Percentiles rank a stretch among this genome's conserved stretches.
These are phyloP conservation scores for Chlorella vulgaris DNA, from an alignment of 139 green algal species.

Conservation along the genomic window DNA sequence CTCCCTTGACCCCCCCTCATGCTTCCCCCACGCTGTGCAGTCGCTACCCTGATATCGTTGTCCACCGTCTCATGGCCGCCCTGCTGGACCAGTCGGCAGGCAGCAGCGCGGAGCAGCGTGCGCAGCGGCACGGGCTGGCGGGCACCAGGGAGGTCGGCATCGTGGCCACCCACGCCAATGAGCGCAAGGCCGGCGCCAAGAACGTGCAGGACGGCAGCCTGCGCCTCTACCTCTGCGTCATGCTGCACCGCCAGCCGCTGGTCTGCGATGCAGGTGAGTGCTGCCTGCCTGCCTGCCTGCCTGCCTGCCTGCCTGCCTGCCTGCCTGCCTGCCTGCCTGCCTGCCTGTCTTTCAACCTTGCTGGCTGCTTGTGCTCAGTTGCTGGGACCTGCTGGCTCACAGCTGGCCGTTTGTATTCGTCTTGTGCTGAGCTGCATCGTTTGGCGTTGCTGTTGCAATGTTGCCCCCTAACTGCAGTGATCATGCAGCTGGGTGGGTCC, in stretches of 20 bases:
- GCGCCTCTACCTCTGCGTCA: conserved; percentile 78
- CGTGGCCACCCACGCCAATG: conserved; percentile 83
- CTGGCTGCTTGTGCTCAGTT: no score
- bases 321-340: background rate
- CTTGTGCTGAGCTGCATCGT: background rate
- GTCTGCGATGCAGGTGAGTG: conserved; percentile 47
- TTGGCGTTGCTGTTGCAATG: background rate
- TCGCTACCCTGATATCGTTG: conserved; percentile 91
- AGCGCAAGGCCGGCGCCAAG: conserved; percentile 72
- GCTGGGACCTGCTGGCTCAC: no score
- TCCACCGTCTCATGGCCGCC: conserved; percentile 84
- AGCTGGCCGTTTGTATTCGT: no score
- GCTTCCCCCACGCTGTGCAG: background rate
- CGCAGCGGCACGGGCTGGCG: background rate
- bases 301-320: background rate
- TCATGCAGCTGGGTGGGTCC: conserved; percentile 68
- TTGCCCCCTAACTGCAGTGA: conserved; percentile 35
- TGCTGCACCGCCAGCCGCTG: conserved; percentile 64
- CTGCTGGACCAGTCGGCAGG: conserved; percentile 63
- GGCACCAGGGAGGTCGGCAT: conserved; percentile 27
- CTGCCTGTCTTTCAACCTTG: background rate
- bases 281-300: background rate
- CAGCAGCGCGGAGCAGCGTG: conserved; percentile 7
- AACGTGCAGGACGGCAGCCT: conserved; percentile 71
- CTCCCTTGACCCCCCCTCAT: background rate